Base-by-base conservation (phyloP, 495 filamentous ascomycete genomes). In the Xylaria longipes region DNA sequence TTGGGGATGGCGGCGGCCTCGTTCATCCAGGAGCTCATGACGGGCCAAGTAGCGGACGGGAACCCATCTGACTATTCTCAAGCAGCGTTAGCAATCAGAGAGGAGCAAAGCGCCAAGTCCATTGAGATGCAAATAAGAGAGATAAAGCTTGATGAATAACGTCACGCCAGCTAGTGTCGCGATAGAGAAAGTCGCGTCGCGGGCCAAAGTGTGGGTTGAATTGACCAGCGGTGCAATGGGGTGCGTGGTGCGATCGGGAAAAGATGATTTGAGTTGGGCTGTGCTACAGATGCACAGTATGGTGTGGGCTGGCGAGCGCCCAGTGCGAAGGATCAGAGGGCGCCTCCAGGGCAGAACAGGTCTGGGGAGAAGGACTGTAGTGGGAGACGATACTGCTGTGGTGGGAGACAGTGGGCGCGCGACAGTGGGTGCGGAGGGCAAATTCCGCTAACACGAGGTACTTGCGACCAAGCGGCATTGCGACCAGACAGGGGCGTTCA, bases 21-120 rank as follows among this genome's bases (percentile, higher is more conserved):
- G 85, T 91, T 91, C 84, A 91, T 90, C 92, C 92, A 93, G 84
- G 89, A 89, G 87, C 91, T 94, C 91, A 93, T 94, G 86, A 89
- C 89, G 76, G 78, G 71, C 77, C 69, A 65, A 73, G 48, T 73
- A 71, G 74, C 78, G 71, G 73, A 73, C 65, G 74, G 76, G 81
- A 78, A 82, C 82, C 85, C 83, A 84, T 84, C 83, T 84, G 83
- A 80, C 82, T 82, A 73, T 77, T 77, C 76, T 80, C 75, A 76
- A 60, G 74, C 75, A 76, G 78, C 67, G 84, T 88, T 76, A 88
- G 86, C 82, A 73, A 84, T 83, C 73, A 78, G 72, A 73, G 80
- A 29, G 7, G 22, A 63, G 60, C 45, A 74, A 52, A 70, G 71
- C 70, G 73, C 79, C 76, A 68, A 75, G 68, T 76, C 71, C 76